Conservation (phyloP, 805 yeast species). For the Kodamaea leandrae region DNA sequence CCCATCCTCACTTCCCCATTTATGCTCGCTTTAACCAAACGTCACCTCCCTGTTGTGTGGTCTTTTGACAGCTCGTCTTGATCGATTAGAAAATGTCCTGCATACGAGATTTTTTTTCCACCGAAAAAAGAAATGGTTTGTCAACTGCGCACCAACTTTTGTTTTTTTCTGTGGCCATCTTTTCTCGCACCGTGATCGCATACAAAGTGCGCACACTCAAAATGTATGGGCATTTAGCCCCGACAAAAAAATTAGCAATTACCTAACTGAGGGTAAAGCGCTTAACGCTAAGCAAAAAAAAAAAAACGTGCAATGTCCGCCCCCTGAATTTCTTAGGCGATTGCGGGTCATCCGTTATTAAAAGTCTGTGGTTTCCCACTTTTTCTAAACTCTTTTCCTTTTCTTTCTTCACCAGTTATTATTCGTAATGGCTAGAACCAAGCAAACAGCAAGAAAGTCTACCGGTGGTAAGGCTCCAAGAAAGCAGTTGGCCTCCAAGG, state of each 20-base stretch:
- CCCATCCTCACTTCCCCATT: too few relatives aligned
- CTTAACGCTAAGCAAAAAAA: slow-evolving; percentile 1
- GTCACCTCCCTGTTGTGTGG: too few relatives aligned
- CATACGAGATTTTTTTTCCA: neutral
- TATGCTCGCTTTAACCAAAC: too few relatives aligned
- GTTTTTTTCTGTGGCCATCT: slow-evolving; percentile 4
- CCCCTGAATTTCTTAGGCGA: slow-evolving; percentile 1
- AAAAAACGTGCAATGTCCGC: neutral
- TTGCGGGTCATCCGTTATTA: slow-evolving; percentile 2
- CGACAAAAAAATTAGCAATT: slow-evolving; percentile 3
- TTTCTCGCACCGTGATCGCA: slow-evolving; percentile 1
- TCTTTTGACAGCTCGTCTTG: too few relatives aligned
- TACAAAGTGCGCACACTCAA: slow-evolving; percentile 1
- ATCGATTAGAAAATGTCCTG: neutral
- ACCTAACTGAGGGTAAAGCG: neutral
- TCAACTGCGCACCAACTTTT: neutral
- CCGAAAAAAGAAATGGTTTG: neutral
- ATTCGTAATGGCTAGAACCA: slow-evolving; percentile 44
- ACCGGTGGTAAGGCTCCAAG: slow-evolving; percentile 51
- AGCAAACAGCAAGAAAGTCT: slow-evolving; percentile 48
- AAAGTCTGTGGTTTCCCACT: slow-evolving; percentile 7
- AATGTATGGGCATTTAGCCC: slow-evolving; percentile 6
- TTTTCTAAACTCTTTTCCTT: slow-evolving; percentile 9
- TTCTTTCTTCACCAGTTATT: slow-evolving; percentile 7
- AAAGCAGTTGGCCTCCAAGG: slow-evolving; percentile 49